Conservation (phyloP, 2,329 filamentous ascomycete species). For the Metarhizium anisopliae region DNA sequence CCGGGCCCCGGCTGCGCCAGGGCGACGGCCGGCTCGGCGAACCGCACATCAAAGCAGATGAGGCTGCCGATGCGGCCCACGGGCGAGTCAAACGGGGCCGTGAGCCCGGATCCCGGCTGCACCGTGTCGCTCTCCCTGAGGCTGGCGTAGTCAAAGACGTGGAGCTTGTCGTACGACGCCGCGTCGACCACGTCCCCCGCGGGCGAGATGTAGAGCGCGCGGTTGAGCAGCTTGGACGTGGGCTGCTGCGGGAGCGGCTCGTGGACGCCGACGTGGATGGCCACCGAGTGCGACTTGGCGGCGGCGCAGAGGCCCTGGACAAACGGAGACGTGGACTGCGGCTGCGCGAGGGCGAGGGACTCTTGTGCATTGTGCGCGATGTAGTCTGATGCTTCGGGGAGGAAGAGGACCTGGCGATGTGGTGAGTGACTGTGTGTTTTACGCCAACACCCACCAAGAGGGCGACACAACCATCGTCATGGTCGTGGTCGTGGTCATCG, state of each 20-base stretch:
- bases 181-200: constrained; percentile 32
- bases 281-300: constrained; percentile 53
- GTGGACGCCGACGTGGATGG: constrained; percentile 83
- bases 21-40: constrained; percentile 64
- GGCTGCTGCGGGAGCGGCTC: constrained; percentile 40
- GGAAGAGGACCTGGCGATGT: constrained; percentile 60
- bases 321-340: constrained; percentile 60
- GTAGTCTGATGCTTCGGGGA: constrained; percentile 89
- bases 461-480: neutral
- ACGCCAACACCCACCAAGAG: no score
- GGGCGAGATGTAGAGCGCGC: constrained; percentile 41
- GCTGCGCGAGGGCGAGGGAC: constrained; percentile 60
- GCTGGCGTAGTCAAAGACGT: constrained; percentile 68
- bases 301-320: constrained; percentile 64
- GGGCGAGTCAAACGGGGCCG: constrained; percentile 61
- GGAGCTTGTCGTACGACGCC: constrained; percentile 71
- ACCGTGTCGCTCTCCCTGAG: constrained; percentile 49
- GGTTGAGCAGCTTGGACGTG: constrained; percentile 35
- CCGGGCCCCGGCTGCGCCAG: constrained; percentile 39
- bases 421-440: no score
- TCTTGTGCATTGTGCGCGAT: constrained; percentile 62
- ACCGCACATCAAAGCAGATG: constrained; percentile 89
- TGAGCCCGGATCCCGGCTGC: constrained; percentile 55
- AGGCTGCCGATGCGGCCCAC: constrained; percentile 68
- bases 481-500: neutral